Evolutionary conservation across 1,284 basidiomycete species (phyloP).

Genomic region (Heterobasidion irregulare): DNA sequence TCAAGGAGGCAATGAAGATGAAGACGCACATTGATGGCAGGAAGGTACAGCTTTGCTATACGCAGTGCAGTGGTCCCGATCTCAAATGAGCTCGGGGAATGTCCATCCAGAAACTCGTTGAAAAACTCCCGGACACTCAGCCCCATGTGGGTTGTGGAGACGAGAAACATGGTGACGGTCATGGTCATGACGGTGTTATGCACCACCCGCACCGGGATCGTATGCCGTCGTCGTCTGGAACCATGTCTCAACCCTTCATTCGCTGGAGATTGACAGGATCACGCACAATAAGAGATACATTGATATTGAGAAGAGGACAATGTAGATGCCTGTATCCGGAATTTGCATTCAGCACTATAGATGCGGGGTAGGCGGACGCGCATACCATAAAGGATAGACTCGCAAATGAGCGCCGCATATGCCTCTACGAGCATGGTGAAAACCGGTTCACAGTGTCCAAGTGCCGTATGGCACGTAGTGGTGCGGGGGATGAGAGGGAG

Average conservation of each 20-base stretch:
- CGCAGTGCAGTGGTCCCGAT: neutral
- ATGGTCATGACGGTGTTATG: neutral
- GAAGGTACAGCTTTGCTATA: slow-evolving; percentile 1
- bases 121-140: neutral
- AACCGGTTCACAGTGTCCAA: no score
- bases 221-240: neutral
- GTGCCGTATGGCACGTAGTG: no score
- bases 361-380: no score
- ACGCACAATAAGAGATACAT: slow-evolving; percentile 1
- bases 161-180: neutral
- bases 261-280: neutral
- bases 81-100: neutral
- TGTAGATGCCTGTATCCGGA: neutral
- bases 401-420: neutral
- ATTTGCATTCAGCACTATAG: no score
- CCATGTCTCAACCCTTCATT: neutral
- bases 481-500: no score
- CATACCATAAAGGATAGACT: slow-evolving; percentile 1
- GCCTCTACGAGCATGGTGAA: no score
- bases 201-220: neutral
- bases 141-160: neutral
- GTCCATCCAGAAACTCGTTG: neutral
- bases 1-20: neutral
- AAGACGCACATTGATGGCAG: neutral
- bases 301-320: neutral